Conservation (phyloP, 805 yeast genomes). For the Kuraishia hungarica region DNA sequence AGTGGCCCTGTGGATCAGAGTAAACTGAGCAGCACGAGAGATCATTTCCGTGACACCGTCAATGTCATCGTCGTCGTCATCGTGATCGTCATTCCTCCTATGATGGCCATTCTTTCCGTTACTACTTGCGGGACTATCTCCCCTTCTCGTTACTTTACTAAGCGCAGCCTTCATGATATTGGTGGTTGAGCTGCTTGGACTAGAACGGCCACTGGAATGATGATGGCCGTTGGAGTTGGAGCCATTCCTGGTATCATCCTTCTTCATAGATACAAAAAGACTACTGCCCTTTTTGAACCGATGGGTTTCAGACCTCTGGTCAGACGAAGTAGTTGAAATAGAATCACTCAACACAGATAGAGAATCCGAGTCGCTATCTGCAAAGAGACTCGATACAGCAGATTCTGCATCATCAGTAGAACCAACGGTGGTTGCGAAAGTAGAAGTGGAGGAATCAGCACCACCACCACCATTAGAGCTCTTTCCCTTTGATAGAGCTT, state of each 20-base stretch:
- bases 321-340: background rate
- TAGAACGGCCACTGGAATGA: background rate
- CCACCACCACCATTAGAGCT: background rate
- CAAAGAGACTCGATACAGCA: background rate
- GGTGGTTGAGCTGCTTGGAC: background rate
- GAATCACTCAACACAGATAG: background rate
- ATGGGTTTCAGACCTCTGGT: background rate
- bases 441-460: no score
- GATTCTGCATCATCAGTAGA: background rate
- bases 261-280: background rate
- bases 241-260: background rate
- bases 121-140: no score
- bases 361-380: background rate
- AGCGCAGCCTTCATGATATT: background rate
- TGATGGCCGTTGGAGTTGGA: no score
- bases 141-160: background rate
- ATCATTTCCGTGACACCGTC: conserved; percentile 58
- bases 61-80: background rate
- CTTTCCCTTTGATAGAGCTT: background rate
- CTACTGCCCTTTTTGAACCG: background rate
- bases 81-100: no score
- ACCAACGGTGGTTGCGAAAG: background rate
- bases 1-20: conserved; percentile 56
- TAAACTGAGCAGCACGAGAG: conserved; percentile 60
- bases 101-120: no score